These are phyloP conservation scores for Cystobasidium sp. DNA, from an alignment of 1,284 basidiomycete species.

Conservation along the genomic window DNA sequence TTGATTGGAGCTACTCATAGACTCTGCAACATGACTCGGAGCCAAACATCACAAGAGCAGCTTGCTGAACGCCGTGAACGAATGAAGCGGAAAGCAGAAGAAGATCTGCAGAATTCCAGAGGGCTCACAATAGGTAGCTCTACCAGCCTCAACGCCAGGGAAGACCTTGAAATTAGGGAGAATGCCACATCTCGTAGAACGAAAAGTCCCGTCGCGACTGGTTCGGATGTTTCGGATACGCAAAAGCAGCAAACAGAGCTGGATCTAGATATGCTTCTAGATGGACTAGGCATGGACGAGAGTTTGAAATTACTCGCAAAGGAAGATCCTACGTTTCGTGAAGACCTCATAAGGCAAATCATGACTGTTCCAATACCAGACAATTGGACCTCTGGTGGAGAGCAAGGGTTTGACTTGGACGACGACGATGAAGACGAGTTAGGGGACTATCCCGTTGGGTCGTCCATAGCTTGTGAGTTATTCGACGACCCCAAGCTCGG, in stretches of 20 bases:
- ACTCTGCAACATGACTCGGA: neutral
- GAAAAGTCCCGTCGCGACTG: neutral
- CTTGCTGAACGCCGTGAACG: constrained; percentile 14
- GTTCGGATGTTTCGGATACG: neutral
- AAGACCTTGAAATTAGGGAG: neutral
- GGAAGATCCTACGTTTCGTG: constrained; percentile 5
- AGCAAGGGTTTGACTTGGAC: constrained; percentile 11
- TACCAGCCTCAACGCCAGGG: neutral
- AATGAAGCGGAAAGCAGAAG: constrained; percentile 17
- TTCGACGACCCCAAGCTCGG: neutral
- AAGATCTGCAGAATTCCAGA: constrained; percentile 14
- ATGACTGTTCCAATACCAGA: neutral
- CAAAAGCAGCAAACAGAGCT: neutral
- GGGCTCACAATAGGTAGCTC: neutral
- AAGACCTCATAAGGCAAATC: constrained; percentile 19
- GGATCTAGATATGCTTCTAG: constrained; percentile 34
- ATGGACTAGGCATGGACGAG: constrained; percentile 28
- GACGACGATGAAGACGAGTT: constrained; percentile 6
- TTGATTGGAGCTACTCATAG: too few species aligned
- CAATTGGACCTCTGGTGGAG: neutral
- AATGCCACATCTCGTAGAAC: too few species aligned
- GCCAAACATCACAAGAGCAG: constrained; percentile 15
- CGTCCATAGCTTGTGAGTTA: neutral
- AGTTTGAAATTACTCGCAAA: constrained; percentile 4
- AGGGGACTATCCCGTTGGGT: neutral